Evolutionary conservation across 352 stramenopile genomes (phyloP).

Genomic region (Blastocystis sp.): DNA sequence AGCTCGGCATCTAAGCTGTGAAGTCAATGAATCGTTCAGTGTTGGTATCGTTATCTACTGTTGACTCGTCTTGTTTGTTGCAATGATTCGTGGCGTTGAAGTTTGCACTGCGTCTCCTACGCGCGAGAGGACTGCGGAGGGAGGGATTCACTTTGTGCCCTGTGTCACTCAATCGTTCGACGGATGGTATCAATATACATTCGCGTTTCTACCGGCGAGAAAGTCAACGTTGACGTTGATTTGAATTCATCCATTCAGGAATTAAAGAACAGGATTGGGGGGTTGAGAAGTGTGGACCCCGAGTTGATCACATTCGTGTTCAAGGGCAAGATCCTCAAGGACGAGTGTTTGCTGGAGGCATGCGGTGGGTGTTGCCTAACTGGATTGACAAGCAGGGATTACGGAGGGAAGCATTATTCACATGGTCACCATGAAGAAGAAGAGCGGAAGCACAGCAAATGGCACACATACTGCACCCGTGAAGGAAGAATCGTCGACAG

Average conservation of each 20-base stretch:
- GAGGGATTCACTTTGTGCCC: not conserved
- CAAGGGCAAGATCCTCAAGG: constrained; percentile 58
- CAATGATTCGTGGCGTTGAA: not conserved
- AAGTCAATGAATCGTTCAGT: not conserved
- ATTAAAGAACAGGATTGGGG: constrained; percentile 20
- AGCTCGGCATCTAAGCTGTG: not conserved
- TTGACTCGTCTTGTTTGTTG: not conserved
- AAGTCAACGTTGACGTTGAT: constrained; percentile 12
- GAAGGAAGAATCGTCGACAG: not conserved
- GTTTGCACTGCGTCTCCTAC: too few relatives aligned
- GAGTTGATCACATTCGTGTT: constrained; percentile 52
- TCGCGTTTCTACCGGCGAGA: constrained; percentile 31
- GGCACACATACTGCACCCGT: not conserved
- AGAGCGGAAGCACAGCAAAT: constrained; percentile 43
- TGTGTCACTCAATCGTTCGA: not conserved
- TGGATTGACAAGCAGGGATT: constrained; percentile 4
- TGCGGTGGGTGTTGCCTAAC: not conserved
- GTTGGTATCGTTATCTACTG: not conserved
- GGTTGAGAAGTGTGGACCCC: not conserved
- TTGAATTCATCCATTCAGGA: constrained; percentile 41
- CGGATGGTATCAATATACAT: constrained; percentile 49
- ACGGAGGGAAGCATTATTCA: constrained; percentile 49
- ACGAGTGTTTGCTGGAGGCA: constrained; percentile 13
- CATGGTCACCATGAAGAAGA: constrained; percentile 67
- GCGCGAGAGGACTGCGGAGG: not conserved